These are phyloP conservation scores for Vigna trinervia DNA, from an alignment of 306 rosid genomes.

Conservation along the genomic window DNA sequence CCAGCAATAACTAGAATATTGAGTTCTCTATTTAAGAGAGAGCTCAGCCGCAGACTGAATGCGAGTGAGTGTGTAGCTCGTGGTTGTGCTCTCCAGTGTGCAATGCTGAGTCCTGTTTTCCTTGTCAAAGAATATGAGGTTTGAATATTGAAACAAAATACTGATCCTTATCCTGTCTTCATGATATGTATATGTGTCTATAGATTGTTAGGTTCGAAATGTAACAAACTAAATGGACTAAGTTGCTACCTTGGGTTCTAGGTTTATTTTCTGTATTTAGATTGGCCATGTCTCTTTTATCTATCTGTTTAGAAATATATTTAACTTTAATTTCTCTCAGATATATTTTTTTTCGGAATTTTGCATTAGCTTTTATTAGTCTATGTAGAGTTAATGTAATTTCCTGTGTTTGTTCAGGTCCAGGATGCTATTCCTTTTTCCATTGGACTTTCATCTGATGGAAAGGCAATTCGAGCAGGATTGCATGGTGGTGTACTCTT, in stretches of 20 bases:
- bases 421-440: slow-evolving; percentile 81
- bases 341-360: slow-evolving; percentile 7
- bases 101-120: slow-evolving; percentile 87
- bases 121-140: slow-evolving; percentile 91
- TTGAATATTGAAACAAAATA: slow-evolving; percentile 44
- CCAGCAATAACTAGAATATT: slow-evolving; percentile 76
- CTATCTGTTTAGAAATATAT: slow-evolving; percentile 1
- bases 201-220: slow-evolving; percentile 23
- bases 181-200: slow-evolving; percentile 13
- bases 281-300: background rate
- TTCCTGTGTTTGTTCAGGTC: slow-evolving; percentile 59
- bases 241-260: slow-evolving; percentile 14
- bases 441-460: slow-evolving; percentile 74
- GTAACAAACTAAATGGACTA: slow-evolving; percentile 18
- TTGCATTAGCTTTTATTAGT: slow-evolving; percentile 13
- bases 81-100: slow-evolving; percentile 97
- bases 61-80: slow-evolving; percentile 99
- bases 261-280: slow-evolving; percentile 27
- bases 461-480: slow-evolving; percentile 57
- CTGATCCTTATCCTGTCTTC: slow-evolving; percentile 30
- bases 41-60: slow-evolving; percentile 78
- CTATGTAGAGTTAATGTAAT: slow-evolving; percentile 35
- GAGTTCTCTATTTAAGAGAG: slow-evolving; percentile 71
- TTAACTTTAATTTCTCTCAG: slow-evolving; percentile 25
- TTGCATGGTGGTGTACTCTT: slow-evolving; percentile 62